A percentile compares a stretch with the other conserved stretches of the same genome.
Conservation (phyloP, 106 monocot species). For the Cymbidium sinense region DNA sequence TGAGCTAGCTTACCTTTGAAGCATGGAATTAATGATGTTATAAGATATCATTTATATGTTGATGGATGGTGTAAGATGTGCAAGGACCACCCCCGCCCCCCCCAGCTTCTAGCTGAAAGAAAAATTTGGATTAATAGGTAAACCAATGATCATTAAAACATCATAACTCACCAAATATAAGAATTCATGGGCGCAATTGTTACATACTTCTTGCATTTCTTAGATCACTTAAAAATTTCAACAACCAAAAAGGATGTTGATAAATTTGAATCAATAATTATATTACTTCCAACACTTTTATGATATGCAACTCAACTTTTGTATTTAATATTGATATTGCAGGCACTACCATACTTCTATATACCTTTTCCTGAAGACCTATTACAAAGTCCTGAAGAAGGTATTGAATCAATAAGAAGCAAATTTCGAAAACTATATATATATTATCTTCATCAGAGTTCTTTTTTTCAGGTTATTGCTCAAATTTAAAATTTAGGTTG, state of each 20-base stretch:
- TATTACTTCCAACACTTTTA: neutral
- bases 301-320: neutral
- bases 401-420: slow-evolving; percentile 22
- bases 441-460: neutral
- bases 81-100: too few species aligned
- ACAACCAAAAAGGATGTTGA: neutral
- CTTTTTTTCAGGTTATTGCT: neutral
- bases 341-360: slow-evolving; percentile 96
- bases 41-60: too few species aligned
- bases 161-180: neutral
- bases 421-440: neutral
- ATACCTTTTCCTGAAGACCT: slow-evolving; percentile 50
- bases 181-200: neutral
- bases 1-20: too few species aligned
- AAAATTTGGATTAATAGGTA: too few species aligned
- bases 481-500: neutral
- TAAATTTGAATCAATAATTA: neutral
- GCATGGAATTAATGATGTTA: too few species aligned
- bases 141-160: neutral
- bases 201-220: neutral
- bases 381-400: slow-evolving; percentile 40
- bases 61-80: too few species aligned
- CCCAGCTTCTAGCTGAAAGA: too few species aligned
- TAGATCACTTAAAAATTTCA: neutral
- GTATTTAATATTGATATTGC: slow-evolving; percentile 22